Conservation (phyloP, 2,329 filamentous ascomycete species). For the Fusarium acutatum region DNA sequence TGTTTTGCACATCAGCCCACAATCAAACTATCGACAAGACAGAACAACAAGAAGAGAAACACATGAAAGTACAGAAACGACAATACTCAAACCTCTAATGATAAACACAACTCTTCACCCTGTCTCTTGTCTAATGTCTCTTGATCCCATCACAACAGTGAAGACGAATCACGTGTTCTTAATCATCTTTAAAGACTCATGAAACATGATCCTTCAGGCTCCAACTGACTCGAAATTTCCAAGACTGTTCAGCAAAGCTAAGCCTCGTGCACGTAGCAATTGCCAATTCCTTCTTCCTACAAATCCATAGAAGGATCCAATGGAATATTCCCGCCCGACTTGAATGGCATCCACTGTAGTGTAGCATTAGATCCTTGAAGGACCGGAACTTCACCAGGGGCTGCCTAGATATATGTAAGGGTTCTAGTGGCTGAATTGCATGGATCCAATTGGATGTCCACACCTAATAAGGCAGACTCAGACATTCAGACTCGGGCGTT, state of each 20-base stretch:
- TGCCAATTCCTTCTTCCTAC: not conserved
- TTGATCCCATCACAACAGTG: not conserved
- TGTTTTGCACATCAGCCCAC: not conserved
- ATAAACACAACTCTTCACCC: not conserved
- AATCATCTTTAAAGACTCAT: not conserved
- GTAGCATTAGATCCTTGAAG: not conserved
- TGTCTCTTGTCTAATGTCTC: not conserved
- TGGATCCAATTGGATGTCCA: not conserved
- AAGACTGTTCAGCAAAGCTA: not conserved
- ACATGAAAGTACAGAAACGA: not conserved
- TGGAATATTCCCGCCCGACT: not conserved
- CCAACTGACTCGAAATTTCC: not conserved
- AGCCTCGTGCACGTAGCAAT: not conserved
- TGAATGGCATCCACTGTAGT: not conserved
- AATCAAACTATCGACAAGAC: no score
- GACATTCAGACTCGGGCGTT: not conserved
- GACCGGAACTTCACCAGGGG: not conserved
- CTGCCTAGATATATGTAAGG: not conserved
- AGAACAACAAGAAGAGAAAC: not conserved
- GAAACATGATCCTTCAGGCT: not conserved
- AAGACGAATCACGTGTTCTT: no score
- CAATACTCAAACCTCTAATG: not conserved
- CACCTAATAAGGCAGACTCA: not conserved
- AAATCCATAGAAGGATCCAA: not conserved
- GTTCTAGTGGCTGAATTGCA: not conserved